Percentiles rank a stretch among this genome's conserved stretches.
These are phyloP conservation scores for Prunella vulgaris DNA, from an alignment of 257 asterid species.

Conservation along the genomic window DNA sequence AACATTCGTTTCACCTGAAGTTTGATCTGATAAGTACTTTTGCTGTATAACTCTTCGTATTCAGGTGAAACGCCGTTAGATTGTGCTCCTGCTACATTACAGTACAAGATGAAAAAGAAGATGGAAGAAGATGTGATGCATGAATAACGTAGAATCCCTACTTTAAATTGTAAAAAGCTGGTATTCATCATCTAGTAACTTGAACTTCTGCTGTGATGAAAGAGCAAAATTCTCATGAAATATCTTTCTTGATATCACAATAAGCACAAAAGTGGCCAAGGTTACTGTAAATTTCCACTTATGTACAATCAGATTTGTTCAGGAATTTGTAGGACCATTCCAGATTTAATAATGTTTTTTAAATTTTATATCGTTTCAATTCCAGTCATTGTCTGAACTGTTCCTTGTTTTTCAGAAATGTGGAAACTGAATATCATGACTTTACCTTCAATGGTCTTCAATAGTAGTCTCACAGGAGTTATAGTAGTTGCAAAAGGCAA, in stretches of 20 bases:
- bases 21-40: slow-evolving; percentile 2
- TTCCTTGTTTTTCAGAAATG: slow-evolving; percentile 6
- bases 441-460: background rate
- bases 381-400: background rate
- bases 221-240: slow-evolving; percentile 18
- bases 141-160: slow-evolving; percentile 4
- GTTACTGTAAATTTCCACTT: slow-evolving; percentile 27
- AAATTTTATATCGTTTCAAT: background rate
- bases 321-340: slow-evolving; percentile 13
- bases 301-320: slow-evolving; percentile 12
- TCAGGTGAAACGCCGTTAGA: slow-evolving; percentile 95
- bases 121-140: slow-evolving; percentile 43
- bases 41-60: slow-evolving; percentile 9
- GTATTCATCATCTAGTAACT: slow-evolving; percentile 13
- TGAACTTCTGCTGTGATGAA: slow-evolving; percentile 18
- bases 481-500: background rate
- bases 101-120: slow-evolving; percentile 86
- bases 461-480: background rate
- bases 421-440: background rate
- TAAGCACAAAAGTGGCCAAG: slow-evolving; percentile 16
- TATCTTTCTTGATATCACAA: slow-evolving; percentile 17
- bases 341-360: slow-evolving; percentile 14
- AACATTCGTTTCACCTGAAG: background rate
- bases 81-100: slow-evolving; percentile 95
- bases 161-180: slow-evolving; percentile 17